phyloP scores from a whole-genome alignment of 805 yeast species.

The Suhomyces emberorum region DNA sequence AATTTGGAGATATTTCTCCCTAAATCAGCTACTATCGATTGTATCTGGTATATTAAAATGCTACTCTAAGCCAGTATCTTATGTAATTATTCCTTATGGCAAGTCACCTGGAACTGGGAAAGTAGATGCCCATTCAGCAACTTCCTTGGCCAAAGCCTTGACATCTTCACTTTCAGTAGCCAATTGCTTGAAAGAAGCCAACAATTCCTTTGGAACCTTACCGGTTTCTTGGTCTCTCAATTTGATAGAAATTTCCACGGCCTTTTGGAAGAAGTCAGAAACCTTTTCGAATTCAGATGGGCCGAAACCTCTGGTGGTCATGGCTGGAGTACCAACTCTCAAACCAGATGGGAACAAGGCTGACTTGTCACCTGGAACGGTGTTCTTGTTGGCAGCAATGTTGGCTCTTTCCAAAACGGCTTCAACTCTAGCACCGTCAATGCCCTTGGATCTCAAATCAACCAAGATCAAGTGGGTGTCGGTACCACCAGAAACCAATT shows the following conservation, averaged over 20 bases:
- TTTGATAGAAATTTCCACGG: constrained; percentile 62
- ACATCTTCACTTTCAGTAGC: constrained; percentile 66
- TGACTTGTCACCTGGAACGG: constrained; percentile 96
- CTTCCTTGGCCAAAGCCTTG: constrained; percentile 58
- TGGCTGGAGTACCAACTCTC: constrained; percentile 97
- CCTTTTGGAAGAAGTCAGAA: constrained; percentile 75
- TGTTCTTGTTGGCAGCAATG: constrained; percentile 95
- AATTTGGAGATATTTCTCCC: too few relatives aligned
- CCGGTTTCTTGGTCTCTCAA: constrained; percentile 62
- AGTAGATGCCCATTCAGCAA: constrained; percentile 65
- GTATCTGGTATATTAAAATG: too few relatives aligned
- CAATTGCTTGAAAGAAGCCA: constrained; percentile 67
- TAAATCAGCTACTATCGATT: too few relatives aligned
- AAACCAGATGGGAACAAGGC: constrained; percentile 97
- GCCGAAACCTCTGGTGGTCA: constrained; percentile 95
- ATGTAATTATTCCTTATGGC: too few relatives aligned
- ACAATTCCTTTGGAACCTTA: constrained; percentile 52
- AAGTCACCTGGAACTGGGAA: constrained; percentile 89
- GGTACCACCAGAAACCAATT: constrained; percentile 90
- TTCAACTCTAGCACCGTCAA: constrained; percentile 21
- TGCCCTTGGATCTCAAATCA: constrained; percentile 54
- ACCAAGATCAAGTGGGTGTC: constrained; percentile 96
- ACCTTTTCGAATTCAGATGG: constrained; percentile 81
- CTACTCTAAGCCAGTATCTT: too few relatives aligned
- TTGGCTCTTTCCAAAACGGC: constrained; percentile 90